These are phyloP conservation scores for Lachnellula willkommii DNA, from an alignment of 2,329 filamentous ascomycete species.

Conservation along the genomic window DNA sequence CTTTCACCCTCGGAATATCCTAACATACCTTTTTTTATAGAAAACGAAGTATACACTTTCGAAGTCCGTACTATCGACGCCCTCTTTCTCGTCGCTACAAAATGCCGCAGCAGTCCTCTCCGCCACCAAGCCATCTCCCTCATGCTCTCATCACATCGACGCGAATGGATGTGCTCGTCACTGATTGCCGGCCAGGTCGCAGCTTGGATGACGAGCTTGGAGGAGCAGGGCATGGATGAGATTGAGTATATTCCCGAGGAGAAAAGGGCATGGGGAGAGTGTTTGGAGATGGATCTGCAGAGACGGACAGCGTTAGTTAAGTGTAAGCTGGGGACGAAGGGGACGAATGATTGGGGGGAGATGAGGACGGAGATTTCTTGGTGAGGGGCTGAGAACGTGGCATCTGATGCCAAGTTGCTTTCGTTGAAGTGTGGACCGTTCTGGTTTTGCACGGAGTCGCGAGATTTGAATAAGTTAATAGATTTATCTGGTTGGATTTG, in stretches of 20 bases:
- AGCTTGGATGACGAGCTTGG: slow-evolving; percentile 24
- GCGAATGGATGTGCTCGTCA: slow-evolving; percentile 64
- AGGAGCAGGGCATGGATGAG: slow-evolving; percentile 20
- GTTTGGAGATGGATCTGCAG: slow-evolving; percentile 15
- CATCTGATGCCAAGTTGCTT: not conserved
- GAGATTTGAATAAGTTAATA: no score
- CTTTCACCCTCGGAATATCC: not conserved
- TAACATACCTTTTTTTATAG: slow-evolving; percentile 2
- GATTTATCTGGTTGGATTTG: no score
- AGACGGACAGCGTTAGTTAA: slow-evolving; percentile 9
- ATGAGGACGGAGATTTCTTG: slow-evolving; percentile 1
- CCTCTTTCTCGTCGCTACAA: slow-evolving; percentile 59
- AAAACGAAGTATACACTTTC: slow-evolving; percentile 14
- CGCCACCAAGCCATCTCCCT: slow-evolving; percentile 58
- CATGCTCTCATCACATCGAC: slow-evolving; percentile 52
- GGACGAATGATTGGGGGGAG: slow-evolving; percentile 7
- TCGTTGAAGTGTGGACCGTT: no score
- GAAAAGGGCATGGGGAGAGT: slow-evolving; percentile 15
- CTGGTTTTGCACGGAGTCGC: no score
- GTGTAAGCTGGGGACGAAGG: slow-evolving; percentile 10
- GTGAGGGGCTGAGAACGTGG: not conserved
- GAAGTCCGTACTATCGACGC: slow-evolving; percentile 50
- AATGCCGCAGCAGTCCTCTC: slow-evolving; percentile 52
- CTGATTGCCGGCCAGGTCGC: slow-evolving; percentile 17
- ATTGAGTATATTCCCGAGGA: slow-evolving; percentile 18